Evolutionary conservation across 2,329 filamentous ascomycete genomes (phyloP).

Genomic region (Aspergillus sp.): DNA sequence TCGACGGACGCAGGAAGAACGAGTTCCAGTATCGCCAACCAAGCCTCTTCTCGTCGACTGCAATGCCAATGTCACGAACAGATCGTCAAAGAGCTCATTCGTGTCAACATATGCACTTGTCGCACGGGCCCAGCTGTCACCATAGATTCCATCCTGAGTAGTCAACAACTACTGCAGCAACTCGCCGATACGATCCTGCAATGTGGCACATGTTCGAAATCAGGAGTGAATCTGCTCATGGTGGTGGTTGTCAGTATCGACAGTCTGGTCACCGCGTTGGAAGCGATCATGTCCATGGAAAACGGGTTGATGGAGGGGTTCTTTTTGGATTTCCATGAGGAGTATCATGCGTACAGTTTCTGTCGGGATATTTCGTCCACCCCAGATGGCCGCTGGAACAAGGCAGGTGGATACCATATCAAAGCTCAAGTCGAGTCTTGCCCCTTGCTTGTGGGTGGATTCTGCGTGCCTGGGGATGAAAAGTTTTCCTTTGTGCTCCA

Average conservation of each 20-base stretch:
- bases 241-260: constrained; percentile 31
- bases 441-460: constrained; percentile 26
- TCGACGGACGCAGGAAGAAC: not conserved
- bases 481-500: constrained; percentile 26
- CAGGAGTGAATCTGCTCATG: constrained; percentile 27
- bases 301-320: constrained; percentile 12
- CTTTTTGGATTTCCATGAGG: constrained; percentile 12
- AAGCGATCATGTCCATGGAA: constrained; percentile 18
- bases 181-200: constrained; percentile 29
- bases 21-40: not conserved
- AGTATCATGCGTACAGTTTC: constrained; percentile 1
- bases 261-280: constrained; percentile 25
- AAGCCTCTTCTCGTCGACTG: not conserved
- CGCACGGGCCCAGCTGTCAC: constrained; percentile 15
- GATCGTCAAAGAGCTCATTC: constrained; percentile 23
- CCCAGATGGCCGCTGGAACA: constrained; percentile 6
- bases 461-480: constrained; percentile 26
- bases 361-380: not conserved
- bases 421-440: constrained; percentile 24
- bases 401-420: constrained; percentile 11
- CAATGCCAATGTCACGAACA: constrained; percentile 27
- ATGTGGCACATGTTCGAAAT: constrained; percentile 25
- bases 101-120: constrained; percentile 16
- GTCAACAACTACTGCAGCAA: constrained; percentile 27
- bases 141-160: constrained; percentile 27